Evolutionary conservation across 805 yeast species (phyloP).

Genomic region (Ogataea sp.): DNA sequence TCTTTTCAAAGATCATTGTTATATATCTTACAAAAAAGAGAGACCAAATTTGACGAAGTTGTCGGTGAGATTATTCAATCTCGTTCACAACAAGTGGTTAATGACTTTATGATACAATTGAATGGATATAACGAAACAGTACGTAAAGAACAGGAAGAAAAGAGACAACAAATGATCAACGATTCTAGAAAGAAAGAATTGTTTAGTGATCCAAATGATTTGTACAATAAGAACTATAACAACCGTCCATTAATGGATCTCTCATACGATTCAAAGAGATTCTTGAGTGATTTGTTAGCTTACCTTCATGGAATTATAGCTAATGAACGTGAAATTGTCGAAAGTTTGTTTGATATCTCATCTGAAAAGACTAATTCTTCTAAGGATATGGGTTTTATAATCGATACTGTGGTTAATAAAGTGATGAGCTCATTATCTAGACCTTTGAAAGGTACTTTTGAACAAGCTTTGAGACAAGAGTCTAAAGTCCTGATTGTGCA

Average conservation of each 20-base stretch:
- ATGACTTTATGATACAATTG: slow-evolving; percentile 59
- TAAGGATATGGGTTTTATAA: slow-evolving; percentile 8
- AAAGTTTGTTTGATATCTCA: slow-evolving; percentile 50
- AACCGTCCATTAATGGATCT: slow-evolving; percentile 49
- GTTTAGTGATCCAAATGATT: slow-evolving; percentile 2
- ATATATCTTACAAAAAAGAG: slow-evolving; percentile 26
- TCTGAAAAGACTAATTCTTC: slow-evolving; percentile 9
- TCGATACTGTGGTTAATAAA: slow-evolving; percentile 34
- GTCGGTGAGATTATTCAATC: slow-evolving; percentile 56
- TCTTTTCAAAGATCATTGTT: slow-evolving; percentile 23
- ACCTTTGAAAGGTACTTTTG: slow-evolving; percentile 57
- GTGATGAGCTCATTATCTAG: slow-evolving; percentile 47
- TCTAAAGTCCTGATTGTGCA: slow-evolving; percentile 45
- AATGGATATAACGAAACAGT: slow-evolving; percentile 23
- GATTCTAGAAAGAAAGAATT: slow-evolving; percentile 6
- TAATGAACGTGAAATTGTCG: slow-evolving; percentile 75
- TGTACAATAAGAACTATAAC: slow-evolving; percentile 7
- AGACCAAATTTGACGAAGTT: slow-evolving; percentile 49
- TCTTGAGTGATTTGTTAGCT: slow-evolving; percentile 81
- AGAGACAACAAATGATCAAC: neutral
- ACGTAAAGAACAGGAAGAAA: slow-evolving; percentile 5
- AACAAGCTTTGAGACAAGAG: slow-evolving; percentile 62
- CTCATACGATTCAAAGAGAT: slow-evolving; percentile 75
- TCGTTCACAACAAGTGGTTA: slow-evolving; percentile 55
- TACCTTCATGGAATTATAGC: slow-evolving; percentile 80